A percentile compares a stretch with the other conserved stretches of the same genome.
phyloP scores from a whole-genome alignment of 345 rosid species.

The Aquilaria yunnanensis region DNA sequence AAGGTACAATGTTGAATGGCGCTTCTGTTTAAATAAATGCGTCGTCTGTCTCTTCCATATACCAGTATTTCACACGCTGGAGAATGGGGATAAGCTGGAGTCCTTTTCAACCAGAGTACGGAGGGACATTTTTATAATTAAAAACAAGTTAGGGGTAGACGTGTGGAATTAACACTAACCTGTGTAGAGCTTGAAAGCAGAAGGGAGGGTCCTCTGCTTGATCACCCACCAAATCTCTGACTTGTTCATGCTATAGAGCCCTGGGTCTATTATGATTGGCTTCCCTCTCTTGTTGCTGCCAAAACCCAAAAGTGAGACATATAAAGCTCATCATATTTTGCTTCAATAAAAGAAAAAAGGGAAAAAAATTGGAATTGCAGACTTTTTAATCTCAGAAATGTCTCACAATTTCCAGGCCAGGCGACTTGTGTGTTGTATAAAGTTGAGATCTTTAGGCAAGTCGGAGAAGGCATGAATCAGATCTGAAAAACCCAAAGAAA shows the following conservation, averaged over 20 bases:
- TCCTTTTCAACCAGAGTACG: background rate
- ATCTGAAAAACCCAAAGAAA: constrained; percentile 43
- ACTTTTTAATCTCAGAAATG: background rate
- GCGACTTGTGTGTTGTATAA: constrained; percentile 72
- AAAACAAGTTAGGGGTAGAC: background rate
- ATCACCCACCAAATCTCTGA: constrained; percentile 83
- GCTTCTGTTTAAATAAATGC: background rate
- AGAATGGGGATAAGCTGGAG: constrained; percentile 6
- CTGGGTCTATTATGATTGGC: constrained; percentile 90
- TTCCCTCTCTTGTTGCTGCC: constrained; percentile 78
- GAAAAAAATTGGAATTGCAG: too few species aligned
- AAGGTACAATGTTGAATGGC: constrained; percentile 1
- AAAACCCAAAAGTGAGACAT: background rate
- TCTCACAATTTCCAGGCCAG: constrained; percentile 92
- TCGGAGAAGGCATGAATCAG: constrained; percentile 80
- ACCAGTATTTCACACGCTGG: constrained; percentile 21
- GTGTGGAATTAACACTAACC: constrained; percentile 30
- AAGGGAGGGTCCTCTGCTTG: constrained; percentile 74
- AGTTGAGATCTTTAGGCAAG: constrained; percentile 81
- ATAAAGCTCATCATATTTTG: background rate
- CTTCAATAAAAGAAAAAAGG: background rate
- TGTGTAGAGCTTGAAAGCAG: constrained; percentile 89
- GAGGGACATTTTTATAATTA: background rate
- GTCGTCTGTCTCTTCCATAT: constrained; percentile 8
- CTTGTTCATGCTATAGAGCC: constrained; percentile 59